Evolutionary conservation across 768 basidiomycete genomes (phyloP).

Genomic region (Clavaria fumosa): DNA sequence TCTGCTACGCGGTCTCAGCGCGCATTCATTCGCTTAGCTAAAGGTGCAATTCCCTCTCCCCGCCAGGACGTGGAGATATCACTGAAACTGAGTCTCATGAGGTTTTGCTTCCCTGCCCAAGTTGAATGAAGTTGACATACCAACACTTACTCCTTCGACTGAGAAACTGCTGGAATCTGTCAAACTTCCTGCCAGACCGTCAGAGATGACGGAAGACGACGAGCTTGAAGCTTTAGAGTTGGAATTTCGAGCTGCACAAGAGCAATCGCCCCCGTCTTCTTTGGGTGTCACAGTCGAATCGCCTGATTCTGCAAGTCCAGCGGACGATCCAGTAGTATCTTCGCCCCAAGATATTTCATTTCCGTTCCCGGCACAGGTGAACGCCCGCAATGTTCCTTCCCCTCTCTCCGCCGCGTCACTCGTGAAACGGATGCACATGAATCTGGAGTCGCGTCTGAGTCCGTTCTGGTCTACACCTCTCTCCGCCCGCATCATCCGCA

Average conservation of each 20-base stretch:
- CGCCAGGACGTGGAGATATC: too few relatives aligned
- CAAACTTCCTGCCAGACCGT: constrained; percentile 38
- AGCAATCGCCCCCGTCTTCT: not conserved
- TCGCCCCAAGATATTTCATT: constrained; percentile 6
- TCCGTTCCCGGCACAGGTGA: constrained; percentile 11
- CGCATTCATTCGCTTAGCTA: constrained; percentile 64
- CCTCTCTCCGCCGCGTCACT: constrained; percentile 10
- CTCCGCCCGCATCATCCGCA: constrained; percentile 40
- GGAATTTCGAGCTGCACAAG: constrained; percentile 26
- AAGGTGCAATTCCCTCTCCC: constrained; percentile 28
- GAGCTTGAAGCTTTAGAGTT: constrained; percentile 42
- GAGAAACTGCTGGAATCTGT: constrained; percentile 33
- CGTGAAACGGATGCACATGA: constrained; percentile 46
- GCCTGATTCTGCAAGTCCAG: constrained; percentile 8
- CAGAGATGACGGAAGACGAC: constrained; percentile 44
- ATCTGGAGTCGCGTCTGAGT: constrained; percentile 60
- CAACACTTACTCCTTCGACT: constrained; percentile 25
- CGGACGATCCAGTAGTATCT: not conserved
- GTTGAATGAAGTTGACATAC: constrained; percentile 21
- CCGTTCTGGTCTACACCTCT: constrained; percentile 73
- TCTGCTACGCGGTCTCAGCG: constrained; percentile 57
- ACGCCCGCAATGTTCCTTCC: constrained; percentile 7
- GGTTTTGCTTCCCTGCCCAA: constrained; percentile 67
- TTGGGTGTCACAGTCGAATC: too few relatives aligned
- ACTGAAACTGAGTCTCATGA: constrained; percentile 14